Conservation (phyloP, 371 early-diverging fungal species). For the Mortierella polycephala region DNA sequence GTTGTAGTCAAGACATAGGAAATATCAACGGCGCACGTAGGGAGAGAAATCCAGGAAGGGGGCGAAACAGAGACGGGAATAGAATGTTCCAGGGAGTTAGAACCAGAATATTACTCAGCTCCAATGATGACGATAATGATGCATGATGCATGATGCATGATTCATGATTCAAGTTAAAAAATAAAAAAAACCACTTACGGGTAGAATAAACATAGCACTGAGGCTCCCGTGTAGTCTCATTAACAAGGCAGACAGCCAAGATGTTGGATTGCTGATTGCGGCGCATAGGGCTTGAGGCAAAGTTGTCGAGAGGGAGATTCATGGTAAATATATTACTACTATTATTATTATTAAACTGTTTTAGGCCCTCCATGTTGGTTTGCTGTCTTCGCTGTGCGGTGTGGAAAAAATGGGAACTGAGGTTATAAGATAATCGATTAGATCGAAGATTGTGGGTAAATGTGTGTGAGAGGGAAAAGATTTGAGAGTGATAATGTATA, state of each 20-base stretch:
- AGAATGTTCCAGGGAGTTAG: too few relatives aligned
- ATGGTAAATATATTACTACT: conserved; percentile 18
- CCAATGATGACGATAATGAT: not conserved
- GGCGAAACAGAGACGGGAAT: too few relatives aligned
- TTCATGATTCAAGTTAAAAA: not conserved
- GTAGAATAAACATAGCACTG: conserved; percentile 54
- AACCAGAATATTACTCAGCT: not conserved
- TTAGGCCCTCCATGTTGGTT: conserved; percentile 56
- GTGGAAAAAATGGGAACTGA: conserved; percentile 34
- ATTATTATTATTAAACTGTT: conserved; percentile 40
- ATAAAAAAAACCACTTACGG: conserved; percentile 21
- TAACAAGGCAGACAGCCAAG: conserved; percentile 45
- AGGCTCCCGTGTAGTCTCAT: conserved; percentile 40
- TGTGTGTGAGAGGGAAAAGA: too few relatives aligned
- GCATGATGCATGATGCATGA: not conserved
- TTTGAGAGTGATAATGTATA: too few relatives aligned
- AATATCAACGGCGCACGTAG: too few relatives aligned
- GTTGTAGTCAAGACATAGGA: not conserved
- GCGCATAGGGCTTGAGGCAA: conserved; percentile 27
- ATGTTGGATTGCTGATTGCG: conserved; percentile 26
- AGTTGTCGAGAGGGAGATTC: conserved; percentile 46
- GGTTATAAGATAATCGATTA: not conserved
- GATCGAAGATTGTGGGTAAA: not conserved
- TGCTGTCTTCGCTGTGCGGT: conserved; percentile 55
- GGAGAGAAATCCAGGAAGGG: too few relatives aligned